Base-by-base conservation (phyloP, 179 eudicot genomes). In the Actinidia chinensis region DNA sequence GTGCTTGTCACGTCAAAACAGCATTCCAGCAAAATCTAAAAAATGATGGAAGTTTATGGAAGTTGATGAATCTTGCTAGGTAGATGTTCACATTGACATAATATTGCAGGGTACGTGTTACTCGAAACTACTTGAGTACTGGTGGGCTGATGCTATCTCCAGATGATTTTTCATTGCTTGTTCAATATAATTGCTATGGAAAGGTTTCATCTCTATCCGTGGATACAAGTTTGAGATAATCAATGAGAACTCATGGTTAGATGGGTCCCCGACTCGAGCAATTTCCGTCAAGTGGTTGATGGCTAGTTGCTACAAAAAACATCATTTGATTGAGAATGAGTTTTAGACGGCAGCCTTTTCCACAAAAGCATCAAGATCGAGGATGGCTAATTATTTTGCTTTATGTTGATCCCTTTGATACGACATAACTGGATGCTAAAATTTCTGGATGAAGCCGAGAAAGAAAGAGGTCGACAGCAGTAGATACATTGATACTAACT, bases 41-140 rank as follows among this genome's bases (percentile, higher is more conserved):
- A 44, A 22, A 44, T 51, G 73, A 22, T 58, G 14, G 4, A 1
- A 20, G 7, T n/a, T 71, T 51, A 8, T 8, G 47, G 66, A 13
- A 52, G 17, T 23, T 59, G 28, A 58, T 51, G 46, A 51, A 33
- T 64, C 28, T 56, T 64, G 60, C 61, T 77, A 17, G 66, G 25
- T 13, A 76, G 10, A 28, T 25, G 61, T 70, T 50, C 47, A 70
- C 14, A 50, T 20, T 68, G n/a, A 56, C 72, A 78, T 55, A 1
- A 28, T 28, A 52, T 54, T 79, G 58, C 87, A 94, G 98, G 86
- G 83, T 67, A 64, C 90, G 93, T 22, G 86, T 77, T 58, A 76
- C 88, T 72, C 86, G 74, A 75, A 85, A 89, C 87, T 93, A 92
- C 87, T 84, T 90, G 84, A 85, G 85, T 81, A 82, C 86, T 20